Base-by-base conservation (phyloP, 257 asterid species). In the Anisodus acutangulus region DNA sequence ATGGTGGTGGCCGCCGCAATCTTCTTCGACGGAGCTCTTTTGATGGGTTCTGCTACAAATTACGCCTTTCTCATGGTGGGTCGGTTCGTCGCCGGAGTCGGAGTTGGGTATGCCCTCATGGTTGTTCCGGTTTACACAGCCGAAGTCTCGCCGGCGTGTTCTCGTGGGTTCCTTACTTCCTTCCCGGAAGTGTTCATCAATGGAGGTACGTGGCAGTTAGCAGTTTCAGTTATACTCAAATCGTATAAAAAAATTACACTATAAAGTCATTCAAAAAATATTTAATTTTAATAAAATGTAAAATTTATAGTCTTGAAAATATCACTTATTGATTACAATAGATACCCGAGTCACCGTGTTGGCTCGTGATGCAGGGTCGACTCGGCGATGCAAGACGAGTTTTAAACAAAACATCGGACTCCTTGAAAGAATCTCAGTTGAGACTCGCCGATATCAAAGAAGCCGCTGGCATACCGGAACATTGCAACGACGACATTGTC, bases 71-170 rank as follows among this genome's bases (percentile, higher is more conserved):
- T 95, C 80, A 94, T 95, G 99, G 90, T 86, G 1, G 98, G 98
- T 26, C 87, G 99, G 16, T 93, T 95, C 39, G 97, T 94, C 0
- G 95, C 95, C 85, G 98, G 99, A 13, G 85, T 95, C 17, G 99
- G 97, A 8, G 98, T 95, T 51, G 99, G 99, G 17, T 95, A 92
- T 45, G 99, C 97, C 3, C 95, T 94, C 81, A 95, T 94, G 99
- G 92, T 95, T 3, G 99, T 97, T 39, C 99, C 98, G 39, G 99
- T 95, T 35, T 95, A 95, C 90, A 91, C 99, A 43, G 93, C 99
- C 17, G 98, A 95, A 94, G 91, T 95, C 35, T 80, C 99, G 47
- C 99, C 98, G 91, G 97, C 98, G n/a, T 89, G 98, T 13, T 88
- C 94, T 45, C 94, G 98, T 5, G 99, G 98, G 15, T 94, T 94